phyloP scores from a whole-genome alignment of 2,329 filamentous ascomycete species.

The Sporothrix protearum region DNA sequence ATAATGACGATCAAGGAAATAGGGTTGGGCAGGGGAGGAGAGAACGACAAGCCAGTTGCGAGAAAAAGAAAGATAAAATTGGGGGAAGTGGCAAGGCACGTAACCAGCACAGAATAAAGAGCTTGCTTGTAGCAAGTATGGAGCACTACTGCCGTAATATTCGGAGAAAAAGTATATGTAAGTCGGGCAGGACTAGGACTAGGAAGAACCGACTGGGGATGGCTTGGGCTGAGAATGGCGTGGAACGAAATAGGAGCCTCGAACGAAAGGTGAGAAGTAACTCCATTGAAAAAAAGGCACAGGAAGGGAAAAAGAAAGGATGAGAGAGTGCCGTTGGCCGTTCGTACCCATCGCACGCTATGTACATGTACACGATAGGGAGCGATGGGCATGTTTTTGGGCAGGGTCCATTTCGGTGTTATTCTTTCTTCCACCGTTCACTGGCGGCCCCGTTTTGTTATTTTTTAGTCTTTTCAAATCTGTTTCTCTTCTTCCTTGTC shows the following conservation, averaged over 20 bases:
- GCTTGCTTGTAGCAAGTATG: neutral
- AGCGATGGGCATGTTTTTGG: constrained; percentile 3
- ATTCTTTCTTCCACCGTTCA: neutral
- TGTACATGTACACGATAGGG: neutral
- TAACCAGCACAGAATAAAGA: neutral
- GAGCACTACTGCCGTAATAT: constrained; percentile 2
- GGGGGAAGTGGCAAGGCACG: neutral
- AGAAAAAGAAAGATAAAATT: neutral
- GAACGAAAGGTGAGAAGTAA: neutral
- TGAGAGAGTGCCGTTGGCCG: neutral
- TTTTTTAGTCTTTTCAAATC: neutral
- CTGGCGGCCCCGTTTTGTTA: neutral
- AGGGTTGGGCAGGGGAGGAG: neutral
- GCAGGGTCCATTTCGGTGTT: neutral
- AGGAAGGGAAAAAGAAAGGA: neutral
- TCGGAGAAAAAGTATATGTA: neutral
- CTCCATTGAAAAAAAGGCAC: neutral
- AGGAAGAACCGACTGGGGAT: constrained; percentile 1
- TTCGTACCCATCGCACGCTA: constrained; percentile 5
- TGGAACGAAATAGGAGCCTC: neutral
- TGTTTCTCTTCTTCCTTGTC: neutral
- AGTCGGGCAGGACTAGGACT: neutral
- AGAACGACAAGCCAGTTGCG: neutral
- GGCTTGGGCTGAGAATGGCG: neutral
- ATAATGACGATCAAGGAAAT: neutral